phyloP scores from a whole-genome alignment of 1,284 basidiomycete species.

The Ganoderma sp. region DNA sequence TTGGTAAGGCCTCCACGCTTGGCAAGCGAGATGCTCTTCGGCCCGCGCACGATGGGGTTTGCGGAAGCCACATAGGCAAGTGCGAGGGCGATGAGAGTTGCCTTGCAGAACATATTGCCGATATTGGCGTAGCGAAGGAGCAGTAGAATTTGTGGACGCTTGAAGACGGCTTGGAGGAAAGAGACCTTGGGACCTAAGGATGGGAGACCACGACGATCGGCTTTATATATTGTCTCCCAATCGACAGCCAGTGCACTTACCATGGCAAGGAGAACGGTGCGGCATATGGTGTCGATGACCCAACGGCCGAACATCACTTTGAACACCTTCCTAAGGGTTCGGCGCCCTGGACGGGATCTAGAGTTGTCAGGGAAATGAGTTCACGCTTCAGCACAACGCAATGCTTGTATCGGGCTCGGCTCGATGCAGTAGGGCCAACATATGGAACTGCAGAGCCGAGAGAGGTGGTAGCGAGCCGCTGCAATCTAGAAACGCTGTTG shows the following conservation, averaged over 20 bases:
- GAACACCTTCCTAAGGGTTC: not conserved
- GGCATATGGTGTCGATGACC: not conserved
- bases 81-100: constrained; percentile 31
- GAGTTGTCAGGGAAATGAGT: not conserved
- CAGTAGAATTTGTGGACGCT: not conserved
- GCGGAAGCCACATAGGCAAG: constrained; percentile 30
- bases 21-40: constrained; percentile 26
- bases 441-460: not conserved
- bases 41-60: not conserved
- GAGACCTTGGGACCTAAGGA: constrained; percentile 3
- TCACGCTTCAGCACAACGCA: not conserved
- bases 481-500: not conserved
- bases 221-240: not conserved
- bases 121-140: constrained; percentile 3
- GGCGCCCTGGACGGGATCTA: not conserved
- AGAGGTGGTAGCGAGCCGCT: not conserved
- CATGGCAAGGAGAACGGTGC: not conserved
- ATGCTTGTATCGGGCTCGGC: not conserved
- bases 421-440: not conserved
- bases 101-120: constrained; percentile 36
- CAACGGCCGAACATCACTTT: not conserved
- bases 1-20: constrained; percentile 35
- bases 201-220: not conserved
- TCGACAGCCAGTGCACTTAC: not conserved
- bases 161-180: not conserved